A percentile compares a stretch with the other conserved stretches of the same genome.
Evolutionary conservation across 2,329 filamentous ascomycete genomes (phyloP).

Genomic region (Aaosphaeria pasadenensis): DNA sequence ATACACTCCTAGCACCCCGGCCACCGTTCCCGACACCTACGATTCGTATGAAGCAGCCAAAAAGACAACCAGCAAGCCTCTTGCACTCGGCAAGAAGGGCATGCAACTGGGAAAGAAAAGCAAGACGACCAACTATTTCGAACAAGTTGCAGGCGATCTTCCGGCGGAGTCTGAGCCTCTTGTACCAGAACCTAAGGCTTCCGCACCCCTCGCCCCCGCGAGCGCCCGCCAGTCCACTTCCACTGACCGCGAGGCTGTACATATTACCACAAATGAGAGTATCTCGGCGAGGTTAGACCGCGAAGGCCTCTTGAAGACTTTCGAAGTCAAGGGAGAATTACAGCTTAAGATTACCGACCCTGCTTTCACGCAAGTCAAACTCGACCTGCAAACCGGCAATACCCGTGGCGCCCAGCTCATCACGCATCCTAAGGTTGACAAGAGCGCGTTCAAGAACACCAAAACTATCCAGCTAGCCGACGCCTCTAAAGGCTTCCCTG

Average conservation of each 20-base stretch:
- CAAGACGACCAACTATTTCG: constrained; percentile 96
- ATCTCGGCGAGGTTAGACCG: constrained; percentile 85
- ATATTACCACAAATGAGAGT: constrained; percentile 83
- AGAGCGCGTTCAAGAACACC: constrained; percentile 75
- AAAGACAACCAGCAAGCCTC: constrained; percentile 84
- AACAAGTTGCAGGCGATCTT: constrained; percentile 87
- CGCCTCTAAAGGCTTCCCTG: constrained; percentile 80
- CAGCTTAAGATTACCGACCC: constrained; percentile 87
- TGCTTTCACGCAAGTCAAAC: constrained; percentile 85
- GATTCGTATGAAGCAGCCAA: constrained; percentile 96
- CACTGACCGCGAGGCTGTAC: constrained; percentile 77
- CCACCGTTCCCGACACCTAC: constrained; percentile 75
- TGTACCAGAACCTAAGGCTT: constrained; percentile 57
- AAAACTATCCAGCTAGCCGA: constrained; percentile 91
- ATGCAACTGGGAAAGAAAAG: constrained; percentile 99
- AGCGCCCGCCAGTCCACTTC: constrained; percentile 62
- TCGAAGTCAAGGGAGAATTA: constrained; percentile 88
- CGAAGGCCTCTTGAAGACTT: constrained; percentile 81
- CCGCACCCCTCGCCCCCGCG: constrained; percentile 46
- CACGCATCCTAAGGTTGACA: constrained; percentile 96
- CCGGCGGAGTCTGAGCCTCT: constrained; percentile 84
- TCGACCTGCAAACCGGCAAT: constrained; percentile 72
- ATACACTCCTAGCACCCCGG: constrained; percentile 76
- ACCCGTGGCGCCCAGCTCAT: constrained; percentile 87
- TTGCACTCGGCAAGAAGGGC: constrained; percentile 84